Base-by-base conservation (phyloP, 106 monocot genomes). In the Dendrobium catenatum region DNA sequence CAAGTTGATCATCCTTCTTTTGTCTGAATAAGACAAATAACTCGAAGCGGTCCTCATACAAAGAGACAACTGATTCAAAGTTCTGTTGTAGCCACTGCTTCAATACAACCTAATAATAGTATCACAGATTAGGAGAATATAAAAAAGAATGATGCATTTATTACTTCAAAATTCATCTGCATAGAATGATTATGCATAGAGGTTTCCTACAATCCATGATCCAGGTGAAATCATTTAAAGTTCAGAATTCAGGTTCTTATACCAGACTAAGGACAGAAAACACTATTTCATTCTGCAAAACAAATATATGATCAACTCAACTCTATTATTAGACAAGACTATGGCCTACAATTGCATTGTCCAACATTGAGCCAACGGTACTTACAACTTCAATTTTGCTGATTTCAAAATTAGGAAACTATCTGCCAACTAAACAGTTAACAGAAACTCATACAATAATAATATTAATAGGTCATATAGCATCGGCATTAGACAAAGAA, bases 31-130 rank as follows among this genome's bases (percentile, higher is more conserved):
- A 79, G 46, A 97, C 82, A 85, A 75, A 85, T 54, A 97, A 81
- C 61, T 89, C 91, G 78, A 92, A 92, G 9, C 92, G 86, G 76
- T 97, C 97, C 79, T 97, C 97, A 59, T 92, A 97, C 90, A 97
- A 94, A 37, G 88, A 85, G 68, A 87, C 72, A 84, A 97, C 90
- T 77, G 94, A 92, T 79, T 94, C 86, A 80, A 97, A 97, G 80
- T 94, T 90, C 44, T 94, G 88, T 40, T 85, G 83, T 16, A 94
- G 56, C 97, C 97, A 97, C 68, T 84, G 82, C 31, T 88, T 97
- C 74, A 97, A 82, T 64, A 88, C 89, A 72, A 93, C 92, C 97
- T 97, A 40, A 29, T 27, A 72, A 33, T 72, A 4, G 9, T 16
- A 15, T 72, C 33, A 37, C 37, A 72, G 4, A 72, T 72, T 40